Percentiles rank a stretch among this genome's conserved stretches.
These are phyloP conservation scores for Metrosideros polymorpha DNA, from an alignment of 441 rosid genomes.

Conservation along the genomic window DNA sequence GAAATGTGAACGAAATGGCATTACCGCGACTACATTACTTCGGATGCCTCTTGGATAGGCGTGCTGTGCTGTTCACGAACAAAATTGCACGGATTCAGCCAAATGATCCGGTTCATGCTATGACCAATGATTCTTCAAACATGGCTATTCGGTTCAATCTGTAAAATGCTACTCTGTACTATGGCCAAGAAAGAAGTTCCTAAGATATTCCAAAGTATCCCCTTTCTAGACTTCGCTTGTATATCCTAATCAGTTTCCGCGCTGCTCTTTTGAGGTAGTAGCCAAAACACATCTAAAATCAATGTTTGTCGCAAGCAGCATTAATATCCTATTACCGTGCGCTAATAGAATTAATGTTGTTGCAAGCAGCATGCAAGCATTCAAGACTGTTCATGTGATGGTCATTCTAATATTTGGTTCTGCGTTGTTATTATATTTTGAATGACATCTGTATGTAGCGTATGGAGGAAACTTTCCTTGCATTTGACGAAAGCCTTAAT, in stretches of 20 bases:
- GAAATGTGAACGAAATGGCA: constrained; percentile 34
- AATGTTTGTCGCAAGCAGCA: too few relatives aligned
- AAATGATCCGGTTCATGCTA: constrained; percentile 68
- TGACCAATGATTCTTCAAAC: constrained; percentile 32
- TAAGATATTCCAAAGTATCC: not conserved
- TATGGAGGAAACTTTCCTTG: too few relatives aligned
- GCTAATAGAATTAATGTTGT: too few relatives aligned
- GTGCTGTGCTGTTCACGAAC: constrained; percentile 79
- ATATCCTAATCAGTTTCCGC: constrained; percentile 52
- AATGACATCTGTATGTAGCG: too few relatives aligned
- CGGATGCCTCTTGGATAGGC: constrained; percentile 71
- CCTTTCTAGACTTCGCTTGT: not conserved
- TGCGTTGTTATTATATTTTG: too few relatives aligned
- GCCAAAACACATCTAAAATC: too few relatives aligned
- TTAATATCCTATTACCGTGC: too few relatives aligned
- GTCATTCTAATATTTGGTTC: too few relatives aligned
- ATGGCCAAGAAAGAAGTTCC: not conserved
- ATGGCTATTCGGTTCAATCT: not conserved
- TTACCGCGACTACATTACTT: constrained; percentile 66
- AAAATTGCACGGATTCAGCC: constrained; percentile 57
- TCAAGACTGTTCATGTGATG: too few relatives aligned
- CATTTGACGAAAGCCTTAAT: too few relatives aligned
- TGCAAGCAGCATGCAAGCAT: too few relatives aligned
- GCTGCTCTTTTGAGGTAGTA: constrained; percentile 54
- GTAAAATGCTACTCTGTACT: not conserved